phyloP scores from a whole-genome alignment of 2,329 filamentous ascomycete species.

The Coniochaeta ligniaria region DNA sequence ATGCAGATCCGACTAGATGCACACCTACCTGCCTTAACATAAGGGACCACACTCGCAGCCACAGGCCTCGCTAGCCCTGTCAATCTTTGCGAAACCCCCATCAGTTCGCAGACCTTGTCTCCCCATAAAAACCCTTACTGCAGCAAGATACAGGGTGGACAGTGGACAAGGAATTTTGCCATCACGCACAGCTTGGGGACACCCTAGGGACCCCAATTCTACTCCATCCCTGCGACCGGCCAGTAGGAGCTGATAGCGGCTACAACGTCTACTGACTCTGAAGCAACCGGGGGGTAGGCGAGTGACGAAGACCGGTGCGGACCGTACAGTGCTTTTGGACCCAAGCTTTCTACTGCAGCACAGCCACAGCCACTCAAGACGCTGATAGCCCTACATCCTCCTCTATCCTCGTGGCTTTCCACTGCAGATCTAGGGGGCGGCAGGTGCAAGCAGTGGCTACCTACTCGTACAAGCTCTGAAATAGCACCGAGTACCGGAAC shows the following conservation, averaged over 20 bases:
- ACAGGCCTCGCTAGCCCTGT: not conserved
- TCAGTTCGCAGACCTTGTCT: not conserved
- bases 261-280: not conserved
- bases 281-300: not conserved
- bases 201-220: not conserved
- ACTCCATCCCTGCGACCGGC: not conserved
- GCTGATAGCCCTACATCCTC: not conserved
- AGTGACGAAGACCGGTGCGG: not conserved
- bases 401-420: not conserved
- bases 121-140: not conserved
- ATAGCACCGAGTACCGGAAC: not conserved
- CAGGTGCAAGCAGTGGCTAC: not conserved
- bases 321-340: not conserved
- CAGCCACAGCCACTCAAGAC: not conserved
- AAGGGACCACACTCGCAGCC: too few relatives aligned
- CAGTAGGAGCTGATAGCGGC: not conserved
- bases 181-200: not conserved
- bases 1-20: not conserved
- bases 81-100: not conserved
- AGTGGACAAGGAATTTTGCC: not conserved
- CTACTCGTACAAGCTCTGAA: not conserved
- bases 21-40: not conserved
- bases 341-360: not conserved
- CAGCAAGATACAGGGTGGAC: not conserved
- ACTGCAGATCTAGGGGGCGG: slow-evolving; percentile 1